phyloP scores from a whole-genome alignment of 2,329 filamentous ascomycete genomes.

The Botrytis aclada region DNA sequence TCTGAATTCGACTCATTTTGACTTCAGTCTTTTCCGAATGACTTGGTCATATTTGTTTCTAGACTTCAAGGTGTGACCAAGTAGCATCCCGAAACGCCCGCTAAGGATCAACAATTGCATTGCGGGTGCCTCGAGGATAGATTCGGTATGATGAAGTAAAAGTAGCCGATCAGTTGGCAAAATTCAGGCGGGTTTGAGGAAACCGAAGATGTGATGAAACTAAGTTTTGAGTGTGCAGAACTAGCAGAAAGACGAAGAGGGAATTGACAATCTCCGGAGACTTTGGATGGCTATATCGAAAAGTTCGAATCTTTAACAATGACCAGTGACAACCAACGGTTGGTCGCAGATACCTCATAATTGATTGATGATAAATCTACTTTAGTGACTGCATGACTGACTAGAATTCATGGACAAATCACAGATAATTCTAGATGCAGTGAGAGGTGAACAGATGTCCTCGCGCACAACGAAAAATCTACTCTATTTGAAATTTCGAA shows the following conservation, averaged over 20 bases:
- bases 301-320: background rate
- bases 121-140: conserved; percentile 67
- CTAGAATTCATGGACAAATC: too few relatives aligned
- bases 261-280: background rate
- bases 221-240: background rate
- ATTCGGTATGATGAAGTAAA: conserved; percentile 72
- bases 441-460: background rate
- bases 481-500: background rate
- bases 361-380: background rate
- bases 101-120: conserved; percentile 74
- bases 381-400: too few relatives aligned
- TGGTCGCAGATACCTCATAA: background rate
- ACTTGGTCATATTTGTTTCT: conserved; percentile 87
- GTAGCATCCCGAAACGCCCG: conserved; percentile 62
- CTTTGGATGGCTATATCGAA: background rate
- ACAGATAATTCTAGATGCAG: too few relatives aligned
- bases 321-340: too few relatives aligned
- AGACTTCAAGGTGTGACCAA: conserved; percentile 81
- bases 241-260: background rate
- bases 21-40: conserved; percentile 72
- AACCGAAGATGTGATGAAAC: background rate
- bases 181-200: background rate
- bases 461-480: background rate
- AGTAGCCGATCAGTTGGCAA: background rate
- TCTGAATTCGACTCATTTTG: conserved; percentile 75